Evolutionary conservation across 139 green algal species (phyloP).

Genomic region (Chlorella ohadii): DNA sequence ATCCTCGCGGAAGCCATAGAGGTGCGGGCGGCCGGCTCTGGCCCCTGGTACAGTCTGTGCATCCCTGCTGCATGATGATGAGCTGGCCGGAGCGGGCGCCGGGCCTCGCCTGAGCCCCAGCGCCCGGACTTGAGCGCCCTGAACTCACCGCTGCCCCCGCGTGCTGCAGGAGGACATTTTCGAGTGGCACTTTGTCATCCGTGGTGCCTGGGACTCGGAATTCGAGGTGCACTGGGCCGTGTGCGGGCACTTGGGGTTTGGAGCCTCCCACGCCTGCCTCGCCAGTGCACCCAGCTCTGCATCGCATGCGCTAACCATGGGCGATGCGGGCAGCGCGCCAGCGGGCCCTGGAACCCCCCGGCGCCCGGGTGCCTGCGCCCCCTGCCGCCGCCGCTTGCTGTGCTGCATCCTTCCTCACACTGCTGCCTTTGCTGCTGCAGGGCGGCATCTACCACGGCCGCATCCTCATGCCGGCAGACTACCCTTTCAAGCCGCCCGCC

Average conservation of each 20-base stretch:
- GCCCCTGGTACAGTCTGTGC: too few relatives aligned
- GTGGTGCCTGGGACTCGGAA: slow-evolving; percentile 87
- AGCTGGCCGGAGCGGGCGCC: too few relatives aligned
- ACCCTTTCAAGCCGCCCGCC: slow-evolving; percentile 97
- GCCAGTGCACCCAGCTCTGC: too few relatives aligned
- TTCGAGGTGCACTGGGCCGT: slow-evolving; percentile 80
- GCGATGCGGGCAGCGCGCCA: too few relatives aligned
- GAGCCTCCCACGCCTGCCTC: too few relatives aligned
- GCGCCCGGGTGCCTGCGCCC: not conserved
- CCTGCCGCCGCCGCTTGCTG: not conserved
- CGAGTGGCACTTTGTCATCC: slow-evolving; percentile 98
- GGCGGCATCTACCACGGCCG: slow-evolving; percentile 98
- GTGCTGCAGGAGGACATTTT: slow-evolving; percentile 95
- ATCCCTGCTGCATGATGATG: too few relatives aligned
- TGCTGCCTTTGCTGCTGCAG: slow-evolving; percentile 44
- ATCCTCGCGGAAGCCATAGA: slow-evolving; percentile 84
- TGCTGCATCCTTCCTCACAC: too few relatives aligned
- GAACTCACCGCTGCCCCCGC: too few relatives aligned
- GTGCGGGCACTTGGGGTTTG: not conserved
- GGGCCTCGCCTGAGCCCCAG: too few relatives aligned
- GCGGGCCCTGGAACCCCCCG: too few relatives aligned
- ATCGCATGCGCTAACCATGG: too few relatives aligned
- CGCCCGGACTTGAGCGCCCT: too few relatives aligned
- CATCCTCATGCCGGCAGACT: slow-evolving; percentile 96
- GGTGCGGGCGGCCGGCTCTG: slow-evolving; percentile 49